A percentile compares a stretch with the other conserved stretches of the same genome.
Evolutionary conservation across 73 alveolate genomes (phyloP).

Genomic region (Symbiodinium pilosum): DNA sequence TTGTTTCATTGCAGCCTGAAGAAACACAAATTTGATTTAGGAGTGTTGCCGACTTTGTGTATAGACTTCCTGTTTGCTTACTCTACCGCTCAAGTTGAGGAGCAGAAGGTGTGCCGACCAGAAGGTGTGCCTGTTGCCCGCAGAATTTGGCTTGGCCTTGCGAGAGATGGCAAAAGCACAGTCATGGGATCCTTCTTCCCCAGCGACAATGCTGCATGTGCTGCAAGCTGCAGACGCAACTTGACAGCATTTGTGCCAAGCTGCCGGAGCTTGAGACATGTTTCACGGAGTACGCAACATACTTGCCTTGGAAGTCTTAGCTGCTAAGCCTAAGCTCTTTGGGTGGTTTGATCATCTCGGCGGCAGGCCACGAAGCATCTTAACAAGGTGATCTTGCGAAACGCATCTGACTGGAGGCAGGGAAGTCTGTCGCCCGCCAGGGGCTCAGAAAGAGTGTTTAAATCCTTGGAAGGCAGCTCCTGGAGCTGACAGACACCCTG

Average conservation of each 20-base stretch:
- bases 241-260: background rate
- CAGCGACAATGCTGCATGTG: constrained; percentile 42
- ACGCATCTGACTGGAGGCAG: constrained; percentile 70
- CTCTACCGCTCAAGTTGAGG: too few relatives aligned
- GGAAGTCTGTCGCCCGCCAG: background rate
- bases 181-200: constrained; percentile 41
- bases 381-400: constrained; percentile 76
- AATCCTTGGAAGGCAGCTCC: constrained; percentile 23
- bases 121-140: too few relatives aligned
- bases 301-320: background rate
- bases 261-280: background rate
- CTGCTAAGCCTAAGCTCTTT: too few relatives aligned
- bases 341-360: background rate
- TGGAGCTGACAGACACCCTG: constrained; percentile 9
- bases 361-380: constrained; percentile 69
- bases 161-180: too few relatives aligned
- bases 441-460: background rate
- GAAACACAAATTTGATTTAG: too few relatives aligned
- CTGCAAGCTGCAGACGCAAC: constrained; percentile 29
- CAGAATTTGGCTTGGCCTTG: too few relatives aligned
- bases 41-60: too few relatives aligned
- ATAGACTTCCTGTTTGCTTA: too few relatives aligned
- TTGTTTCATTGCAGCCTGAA: too few relatives aligned
- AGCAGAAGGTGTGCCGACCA: too few relatives aligned
- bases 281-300: background rate